Evolutionary conservation across 78 protist genomes (phyloP).

Genomic region (slime mould (Dictyostelium discoideum)): DNA sequence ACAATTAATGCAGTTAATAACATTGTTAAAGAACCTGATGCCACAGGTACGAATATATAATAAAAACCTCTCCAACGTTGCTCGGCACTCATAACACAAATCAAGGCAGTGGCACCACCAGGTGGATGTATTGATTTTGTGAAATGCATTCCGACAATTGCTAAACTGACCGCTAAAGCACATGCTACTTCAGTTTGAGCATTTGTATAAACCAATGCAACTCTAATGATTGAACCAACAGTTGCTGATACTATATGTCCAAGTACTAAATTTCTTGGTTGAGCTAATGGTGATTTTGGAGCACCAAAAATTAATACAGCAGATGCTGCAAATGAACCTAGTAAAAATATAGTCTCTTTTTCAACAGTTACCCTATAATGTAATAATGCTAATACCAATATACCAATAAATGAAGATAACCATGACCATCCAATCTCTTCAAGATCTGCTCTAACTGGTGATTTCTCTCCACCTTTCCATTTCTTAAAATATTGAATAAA

Average conservation of each 20-base stretch:
- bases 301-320: constrained; percentile 84
- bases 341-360: neutral
- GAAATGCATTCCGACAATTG: constrained; percentile 73
- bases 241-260: constrained; percentile 80
- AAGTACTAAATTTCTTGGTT: constrained; percentile 78
- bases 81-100: constrained; percentile 27
- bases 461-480: neutral
- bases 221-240: constrained; percentile 19
- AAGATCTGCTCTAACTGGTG: neutral
- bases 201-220: neutral
- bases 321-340: constrained; percentile 86
- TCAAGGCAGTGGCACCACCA: constrained; percentile 85
- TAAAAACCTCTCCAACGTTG: constrained; percentile 39
- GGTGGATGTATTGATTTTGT: constrained; percentile 82
- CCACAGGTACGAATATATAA: constrained; percentile 58
- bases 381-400: constrained; percentile 29
- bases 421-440: constrained; percentile 45
- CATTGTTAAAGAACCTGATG: constrained; percentile 31
- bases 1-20: constrained; percentile 53
- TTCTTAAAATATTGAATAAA: constrained; percentile 9
- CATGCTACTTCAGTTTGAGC: neutral
- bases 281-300: constrained; percentile 69
- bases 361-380: constrained; percentile 21
- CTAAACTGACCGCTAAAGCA: constrained; percentile 42
- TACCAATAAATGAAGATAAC: constrained; percentile 34